Evolutionary conservation across 2,329 filamentous ascomycete genomes (phyloP).

Genomic region (Hypomyces rosellus): DNA sequence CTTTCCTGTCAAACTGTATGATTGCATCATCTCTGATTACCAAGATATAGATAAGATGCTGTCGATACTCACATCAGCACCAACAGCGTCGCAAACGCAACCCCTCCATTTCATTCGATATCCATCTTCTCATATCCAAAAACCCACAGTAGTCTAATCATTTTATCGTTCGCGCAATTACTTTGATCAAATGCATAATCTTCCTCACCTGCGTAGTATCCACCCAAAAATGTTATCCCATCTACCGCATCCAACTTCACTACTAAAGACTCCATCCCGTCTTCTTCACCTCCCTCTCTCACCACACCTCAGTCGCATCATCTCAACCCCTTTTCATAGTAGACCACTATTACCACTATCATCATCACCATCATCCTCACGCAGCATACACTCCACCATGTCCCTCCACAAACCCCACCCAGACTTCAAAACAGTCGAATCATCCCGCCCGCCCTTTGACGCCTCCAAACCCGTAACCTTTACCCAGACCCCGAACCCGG

Average conservation of each 20-base stretch:
- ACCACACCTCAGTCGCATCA: neutral
- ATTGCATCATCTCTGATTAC: too few species aligned
- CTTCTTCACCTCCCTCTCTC: neutral
- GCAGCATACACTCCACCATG: neutral
- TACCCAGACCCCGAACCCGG: conserved; percentile 58
- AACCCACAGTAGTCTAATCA: neutral
- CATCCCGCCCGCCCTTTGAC: conserved; percentile 57
- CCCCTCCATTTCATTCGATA: neutral
- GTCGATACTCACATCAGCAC: too few species aligned
- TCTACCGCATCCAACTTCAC: neutral
- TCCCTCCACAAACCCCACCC: conserved; percentile 39
- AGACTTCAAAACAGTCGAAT: conserved; percentile 69
- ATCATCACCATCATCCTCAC: conserved; percentile 3
- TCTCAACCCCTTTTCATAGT: neutral
- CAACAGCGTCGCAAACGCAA: too few species aligned
- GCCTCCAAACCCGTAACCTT: conserved; percentile 40
- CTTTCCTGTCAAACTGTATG: too few species aligned
- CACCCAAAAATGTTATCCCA: neutral
- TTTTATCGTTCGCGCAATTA: too few species aligned
- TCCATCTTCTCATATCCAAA: neutral
- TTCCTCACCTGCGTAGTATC: too few species aligned
- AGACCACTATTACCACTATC: neutral
- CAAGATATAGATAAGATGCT: too few species aligned
- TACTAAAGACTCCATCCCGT: neutral
- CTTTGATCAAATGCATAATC: too few species aligned